These are phyloP conservation scores for Leccinum griseonigrum DNA, from an alignment of 1,284 basidiomycete genomes.

Conservation along the genomic window DNA sequence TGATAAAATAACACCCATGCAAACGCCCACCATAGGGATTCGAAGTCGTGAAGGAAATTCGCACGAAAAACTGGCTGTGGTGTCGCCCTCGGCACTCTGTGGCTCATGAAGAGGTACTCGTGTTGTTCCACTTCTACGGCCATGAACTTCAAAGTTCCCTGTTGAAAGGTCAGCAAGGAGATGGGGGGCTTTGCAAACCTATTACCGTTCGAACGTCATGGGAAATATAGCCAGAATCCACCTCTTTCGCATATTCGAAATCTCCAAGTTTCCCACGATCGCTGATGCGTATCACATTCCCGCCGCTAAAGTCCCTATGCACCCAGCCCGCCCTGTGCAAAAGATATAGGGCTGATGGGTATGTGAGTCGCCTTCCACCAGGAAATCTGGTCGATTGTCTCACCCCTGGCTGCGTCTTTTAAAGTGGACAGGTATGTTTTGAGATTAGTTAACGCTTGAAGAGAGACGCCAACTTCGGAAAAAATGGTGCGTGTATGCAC, in stretches of 20 bases:
- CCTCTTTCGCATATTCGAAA: slow-evolving; percentile 11
- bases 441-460: neutral
- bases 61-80: neutral
- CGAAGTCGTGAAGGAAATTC: slow-evolving; percentile 10
- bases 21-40: slow-evolving; percentile 12
- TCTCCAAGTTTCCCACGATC: slow-evolving; percentile 3
- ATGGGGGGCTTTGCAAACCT: neutral
- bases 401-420: neutral
- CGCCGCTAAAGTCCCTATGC: slow-evolving; percentile 9
- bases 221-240: neutral
- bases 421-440: neutral
- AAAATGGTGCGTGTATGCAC: neutral
- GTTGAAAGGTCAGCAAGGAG: neutral
- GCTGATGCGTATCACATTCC: neutral
- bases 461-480: neutral
- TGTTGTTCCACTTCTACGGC: slow-evolving; percentile 5
- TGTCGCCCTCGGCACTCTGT: too few species aligned
- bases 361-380: neutral
- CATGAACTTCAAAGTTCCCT: neutral
- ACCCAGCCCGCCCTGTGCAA: slow-evolving; percentile 11
- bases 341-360: neutral
- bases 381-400: neutral
- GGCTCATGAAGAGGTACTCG: neutral
- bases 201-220: slow-evolving; percentile 10
- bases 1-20: slow-evolving; percentile 10